Percentiles rank a stretch among this genome's conserved stretches.
Evolutionary conservation across 805 yeast genomes (phyloP).

Genomic region (Starmerella bombi): DNA sequence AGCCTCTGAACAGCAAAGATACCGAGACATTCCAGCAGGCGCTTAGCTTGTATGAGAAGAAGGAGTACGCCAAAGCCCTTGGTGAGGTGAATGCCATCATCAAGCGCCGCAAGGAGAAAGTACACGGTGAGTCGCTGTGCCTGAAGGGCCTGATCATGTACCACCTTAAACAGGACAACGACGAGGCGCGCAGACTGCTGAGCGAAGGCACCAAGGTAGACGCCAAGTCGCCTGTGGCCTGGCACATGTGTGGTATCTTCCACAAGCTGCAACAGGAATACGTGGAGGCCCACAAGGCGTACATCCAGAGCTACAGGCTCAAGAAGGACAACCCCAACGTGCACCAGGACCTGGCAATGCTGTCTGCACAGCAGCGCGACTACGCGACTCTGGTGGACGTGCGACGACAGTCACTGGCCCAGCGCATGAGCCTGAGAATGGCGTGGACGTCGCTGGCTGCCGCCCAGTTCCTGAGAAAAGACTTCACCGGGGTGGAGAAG

Average conservation of each 20-base stretch:
- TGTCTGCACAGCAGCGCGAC: conserved; percentile 72
- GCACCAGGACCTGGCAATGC: conserved; percentile 64
- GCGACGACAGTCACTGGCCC: conserved; percentile 55
- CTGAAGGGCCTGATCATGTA: conserved; percentile 64
- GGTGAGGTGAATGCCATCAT: conserved; percentile 61
- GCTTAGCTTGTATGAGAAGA: conserved; percentile 64
- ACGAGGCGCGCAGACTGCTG: conserved; percentile 30
- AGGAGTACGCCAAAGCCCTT: conserved; percentile 76
- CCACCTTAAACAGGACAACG: conserved; percentile 40
- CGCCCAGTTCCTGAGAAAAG: conserved; percentile 65
- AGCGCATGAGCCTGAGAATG: conserved; percentile 27
- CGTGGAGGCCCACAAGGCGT: conserved; percentile 65
- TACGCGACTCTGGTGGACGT: conserved; percentile 48
- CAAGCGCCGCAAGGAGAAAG: conserved; percentile 48
- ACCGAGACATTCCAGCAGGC: conserved; percentile 70
- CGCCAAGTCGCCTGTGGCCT: conserved; percentile 51
- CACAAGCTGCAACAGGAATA: conserved; percentile 59
- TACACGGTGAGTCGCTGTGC: conserved; percentile 67
- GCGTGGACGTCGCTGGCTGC: conserved; percentile 28
- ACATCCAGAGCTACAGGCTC: conserved; percentile 56
- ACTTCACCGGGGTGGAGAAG: conserved; percentile 52
- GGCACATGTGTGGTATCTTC: conserved; percentile 78
- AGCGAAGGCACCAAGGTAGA: conserved; percentile 48
- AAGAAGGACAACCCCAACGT: conserved; percentile 71
- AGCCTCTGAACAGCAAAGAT: conserved; percentile 37